Conservation (phyloP, 2,329 filamentous ascomycete genomes). For the Rutstroemia sp. region DNA sequence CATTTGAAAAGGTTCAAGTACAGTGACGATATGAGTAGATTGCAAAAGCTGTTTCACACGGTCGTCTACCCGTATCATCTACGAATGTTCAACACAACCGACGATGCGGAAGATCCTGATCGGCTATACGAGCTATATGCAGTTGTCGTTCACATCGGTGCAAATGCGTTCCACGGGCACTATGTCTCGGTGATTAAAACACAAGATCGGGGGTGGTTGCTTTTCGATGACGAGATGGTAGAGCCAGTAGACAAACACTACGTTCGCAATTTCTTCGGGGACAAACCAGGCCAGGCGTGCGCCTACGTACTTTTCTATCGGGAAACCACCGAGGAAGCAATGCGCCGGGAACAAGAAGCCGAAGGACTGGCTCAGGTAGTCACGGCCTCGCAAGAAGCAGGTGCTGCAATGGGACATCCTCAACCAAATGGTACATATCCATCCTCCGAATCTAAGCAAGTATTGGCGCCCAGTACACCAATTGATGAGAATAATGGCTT, state of each 20-base stretch:
- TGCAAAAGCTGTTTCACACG: conserved; percentile 94
- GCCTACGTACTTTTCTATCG: conserved; percentile 98
- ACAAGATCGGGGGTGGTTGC: conserved; percentile 85
- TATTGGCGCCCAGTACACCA: conserved; percentile 38
- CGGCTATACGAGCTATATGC: conserved; percentile 94
- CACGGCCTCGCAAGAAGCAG: conserved; percentile 50
- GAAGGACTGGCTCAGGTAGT: conserved; percentile 59
- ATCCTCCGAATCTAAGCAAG: conserved; percentile 40
- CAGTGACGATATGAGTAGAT: conserved; percentile 84
- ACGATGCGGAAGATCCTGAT: conserved; percentile 91
- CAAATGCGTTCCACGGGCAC: conserved; percentile 93
- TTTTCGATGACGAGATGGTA: conserved; percentile 98
- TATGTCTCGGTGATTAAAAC: conserved; percentile 98
- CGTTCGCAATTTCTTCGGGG: conserved; percentile 94
- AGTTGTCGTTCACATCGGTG: conserved; percentile 94
- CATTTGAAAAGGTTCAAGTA: conserved; percentile 98
- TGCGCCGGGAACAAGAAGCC: conserved; percentile 71
- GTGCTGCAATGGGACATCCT: conserved; percentile 42
- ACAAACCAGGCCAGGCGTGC: conserved; percentile 82
- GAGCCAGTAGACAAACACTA: conserved; percentile 96
- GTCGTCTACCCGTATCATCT: conserved; percentile 97
- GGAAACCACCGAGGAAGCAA: conserved; percentile 67
- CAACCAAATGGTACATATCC: conserved; percentile 36
- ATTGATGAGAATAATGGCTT: conserved; percentile 46
- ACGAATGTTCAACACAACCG: conserved; percentile 75